These are phyloP conservation scores for Apium graveolens DNA, from an alignment of 129 eudicot species.

Conservation along the genomic window DNA sequence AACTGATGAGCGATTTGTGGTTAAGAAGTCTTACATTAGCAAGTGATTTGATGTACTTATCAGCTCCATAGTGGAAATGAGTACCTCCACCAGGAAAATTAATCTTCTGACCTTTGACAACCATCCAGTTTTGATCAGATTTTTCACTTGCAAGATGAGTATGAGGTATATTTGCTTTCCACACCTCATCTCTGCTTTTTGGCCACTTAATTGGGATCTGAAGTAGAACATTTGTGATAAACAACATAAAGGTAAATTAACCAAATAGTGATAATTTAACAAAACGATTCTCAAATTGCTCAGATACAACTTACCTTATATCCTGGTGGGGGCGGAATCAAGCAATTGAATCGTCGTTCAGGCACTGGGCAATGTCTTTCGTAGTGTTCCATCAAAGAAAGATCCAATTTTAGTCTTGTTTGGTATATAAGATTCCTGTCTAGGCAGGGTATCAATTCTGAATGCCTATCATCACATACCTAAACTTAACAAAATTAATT, in stretches of 20 bases:
- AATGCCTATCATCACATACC: constrained; percentile 96
- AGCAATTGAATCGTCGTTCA: constrained; percentile 92
- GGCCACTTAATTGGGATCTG: constrained; percentile 98
- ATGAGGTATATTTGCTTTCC: constrained; percentile 98
- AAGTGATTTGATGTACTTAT: constrained; percentile 76
- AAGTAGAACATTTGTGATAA: neutral
- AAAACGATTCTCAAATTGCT: neutral
- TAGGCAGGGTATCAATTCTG: constrained; percentile 89
- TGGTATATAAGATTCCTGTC: constrained; percentile 95
- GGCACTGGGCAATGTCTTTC: constrained; percentile 97
- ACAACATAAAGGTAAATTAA: neutral
- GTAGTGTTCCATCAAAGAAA: constrained; percentile 96
- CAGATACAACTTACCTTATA: constrained; percentile 58
- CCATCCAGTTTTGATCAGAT: constrained; percentile 99
- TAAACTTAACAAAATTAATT: constrained; percentile 14
- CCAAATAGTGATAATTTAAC: neutral
- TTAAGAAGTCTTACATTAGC: constrained; percentile 59
- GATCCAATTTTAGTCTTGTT: constrained; percentile 84
- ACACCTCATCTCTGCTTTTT: constrained; percentile 90
- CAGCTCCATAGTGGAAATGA: constrained; percentile 98
- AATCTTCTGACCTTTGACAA: constrained; percentile 88
- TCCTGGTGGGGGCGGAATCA: constrained; percentile 95
- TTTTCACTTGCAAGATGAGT: constrained; percentile 98
- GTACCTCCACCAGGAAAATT: constrained; percentile 97
- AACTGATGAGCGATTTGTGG: neutral